Evolutionary conservation across 2,329 filamentous ascomycete species (phyloP), one percentile per base, ranked within the genome.

Genomic region (Fusarium sp.): DNA sequence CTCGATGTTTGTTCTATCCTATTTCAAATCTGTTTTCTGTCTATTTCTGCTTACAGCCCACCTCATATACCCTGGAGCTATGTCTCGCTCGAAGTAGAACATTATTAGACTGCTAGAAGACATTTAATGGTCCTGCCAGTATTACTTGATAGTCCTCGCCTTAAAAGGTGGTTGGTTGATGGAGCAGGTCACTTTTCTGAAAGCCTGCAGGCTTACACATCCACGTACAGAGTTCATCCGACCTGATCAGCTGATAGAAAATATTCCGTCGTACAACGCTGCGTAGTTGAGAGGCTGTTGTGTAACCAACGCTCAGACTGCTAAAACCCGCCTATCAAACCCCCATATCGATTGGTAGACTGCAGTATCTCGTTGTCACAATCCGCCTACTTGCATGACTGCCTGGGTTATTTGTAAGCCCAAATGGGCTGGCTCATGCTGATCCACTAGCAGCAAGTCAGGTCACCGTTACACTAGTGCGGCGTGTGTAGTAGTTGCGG

Each of bases 381-480:
- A 49, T 51, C 65, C 19, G 39, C 31, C 57, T 54, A 37, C 54
- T 48, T 60, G 52, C 57, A 49, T 33, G 39, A 41, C 29, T 42
- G 31, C 48, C 19, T 21, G 31, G 52, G 54, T 31, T 60, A 55
- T 39, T 31, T 58, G 38, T 49, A 35, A 46, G 35, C 58, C 45
- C 29, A 52, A 48, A 39, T 15, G 19, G 25, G 23, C 33, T 54
- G 33, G 33, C 49, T 54, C 33, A 21, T 39, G 23, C 39, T 29
- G 33, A 46, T 70, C 51, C 59, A 62, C 60, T 56, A 45, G 33
- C 29, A 29, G 45, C 33, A 63, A 63, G 23, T 21, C 18, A 54
- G 35, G 46, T 25, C 21, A 58, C 63, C 33, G 65, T 66, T 72
- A 70, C 70, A 73, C 72, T 58, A 60, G 51, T 60, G 61, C 52